These are phyloP conservation scores for Saururus chinensis DNA, from an alignment of 164 flowering plant species.

Conservation along the genomic window DNA sequence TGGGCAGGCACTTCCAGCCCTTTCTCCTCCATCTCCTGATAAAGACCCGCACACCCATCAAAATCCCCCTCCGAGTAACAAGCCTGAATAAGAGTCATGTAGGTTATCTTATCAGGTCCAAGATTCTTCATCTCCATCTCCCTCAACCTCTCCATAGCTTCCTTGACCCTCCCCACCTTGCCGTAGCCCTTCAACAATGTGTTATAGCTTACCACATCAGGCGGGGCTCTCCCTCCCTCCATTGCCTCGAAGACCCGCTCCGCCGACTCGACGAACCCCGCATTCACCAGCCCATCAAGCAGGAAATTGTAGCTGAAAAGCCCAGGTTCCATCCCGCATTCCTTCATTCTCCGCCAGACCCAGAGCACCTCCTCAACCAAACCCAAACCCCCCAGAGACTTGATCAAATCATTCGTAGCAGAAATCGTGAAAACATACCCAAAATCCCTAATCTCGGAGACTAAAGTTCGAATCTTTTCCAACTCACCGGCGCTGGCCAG, in stretches of 20 bases:
- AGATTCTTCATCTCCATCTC: conserved; percentile 57
- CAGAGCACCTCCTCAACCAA: conserved; percentile 93
- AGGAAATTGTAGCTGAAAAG: conserved; percentile 66
- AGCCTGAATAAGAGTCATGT: conserved; percentile 65
- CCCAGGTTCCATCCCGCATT: conserved; percentile 68
- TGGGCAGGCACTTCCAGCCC: conserved; percentile 69
- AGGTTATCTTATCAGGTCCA: conserved; percentile 68
- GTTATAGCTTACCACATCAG: conserved; percentile 78
- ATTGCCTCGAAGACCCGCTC: conserved; percentile 77
- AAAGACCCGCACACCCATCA: conserved; percentile 59
- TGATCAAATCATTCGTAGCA: conserved; percentile 55
- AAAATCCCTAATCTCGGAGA: conserved; percentile 31
- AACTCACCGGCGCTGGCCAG: conserved; percentile 21
- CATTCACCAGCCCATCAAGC: conserved; percentile 80
- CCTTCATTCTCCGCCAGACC: conserved; percentile 88
- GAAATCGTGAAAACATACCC: conserved; percentile 33
- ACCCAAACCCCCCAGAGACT: conserved; percentile 61
- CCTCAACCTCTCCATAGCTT: conserved; percentile 51
- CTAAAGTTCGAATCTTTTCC: conserved; percentile 27
- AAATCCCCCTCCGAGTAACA: conserved; percentile 50
- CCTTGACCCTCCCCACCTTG: conserved; percentile 47
- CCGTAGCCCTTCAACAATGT: conserved; percentile 89
- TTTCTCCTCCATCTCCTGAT: conserved; percentile 82
- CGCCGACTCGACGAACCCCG: conserved; percentile 61
- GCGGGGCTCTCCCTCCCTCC: conserved; percentile 51